phyloP scores from a whole-genome alignment of 2,329 filamentous ascomycete species.

The Penicillium sp. region DNA sequence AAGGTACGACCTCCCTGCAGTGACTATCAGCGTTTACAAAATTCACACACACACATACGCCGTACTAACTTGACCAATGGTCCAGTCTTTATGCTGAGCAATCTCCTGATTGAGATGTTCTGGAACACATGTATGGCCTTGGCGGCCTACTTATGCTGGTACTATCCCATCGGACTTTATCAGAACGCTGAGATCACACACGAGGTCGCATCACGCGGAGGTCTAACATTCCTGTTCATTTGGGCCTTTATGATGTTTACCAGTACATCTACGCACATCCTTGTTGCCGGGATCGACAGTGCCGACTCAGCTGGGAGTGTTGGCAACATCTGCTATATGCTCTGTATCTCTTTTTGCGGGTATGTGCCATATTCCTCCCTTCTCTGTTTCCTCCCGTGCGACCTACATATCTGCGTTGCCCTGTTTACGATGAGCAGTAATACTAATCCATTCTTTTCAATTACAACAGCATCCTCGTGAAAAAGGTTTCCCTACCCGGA shows the following conservation, averaged over 20 bases:
- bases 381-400: background rate
- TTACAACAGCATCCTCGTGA: background rate
- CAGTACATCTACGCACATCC: conserved; percentile 68
- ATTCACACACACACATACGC: background rate
- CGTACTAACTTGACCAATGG: background rate
- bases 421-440: background rate
- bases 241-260: conserved; percentile 67
- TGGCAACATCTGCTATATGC: background rate
- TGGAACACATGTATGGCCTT: conserved; percentile 59
- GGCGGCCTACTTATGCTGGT: conserved; percentile 62
- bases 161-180: conserved; percentile 57
- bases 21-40: background rate
- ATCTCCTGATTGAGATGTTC: conserved; percentile 67
- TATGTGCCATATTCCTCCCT: background rate
- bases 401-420: background rate
- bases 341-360: background rate
- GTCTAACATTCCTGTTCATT: conserved; percentile 61
- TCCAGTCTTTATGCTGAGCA: conserved; percentile 62
- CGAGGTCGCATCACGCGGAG: conserved; percentile 52
- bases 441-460: background rate
- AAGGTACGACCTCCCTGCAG: conserved; percentile 20
- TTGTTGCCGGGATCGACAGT: conserved; percentile 51
- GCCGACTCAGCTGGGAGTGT: conserved; percentile 32
- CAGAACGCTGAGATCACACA: conserved; percentile 35
- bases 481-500: background rate